Conservation (phyloP, 441 rosid genomes). For the Adansonia rubrostipa region DNA sequence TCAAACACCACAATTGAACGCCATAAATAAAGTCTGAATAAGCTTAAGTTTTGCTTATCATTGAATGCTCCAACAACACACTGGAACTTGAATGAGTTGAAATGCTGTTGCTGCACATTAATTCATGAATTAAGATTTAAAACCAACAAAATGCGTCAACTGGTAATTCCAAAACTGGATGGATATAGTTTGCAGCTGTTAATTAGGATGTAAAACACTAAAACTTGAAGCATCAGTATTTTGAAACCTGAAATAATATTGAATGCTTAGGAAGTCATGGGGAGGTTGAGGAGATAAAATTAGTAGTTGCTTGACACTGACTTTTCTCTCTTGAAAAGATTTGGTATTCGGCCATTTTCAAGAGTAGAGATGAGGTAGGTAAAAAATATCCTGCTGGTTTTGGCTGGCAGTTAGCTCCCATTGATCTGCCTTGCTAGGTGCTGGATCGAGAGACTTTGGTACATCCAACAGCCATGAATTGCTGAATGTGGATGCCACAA, state of each 20-base stretch:
- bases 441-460: background rate
- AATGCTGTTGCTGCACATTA: background rate
- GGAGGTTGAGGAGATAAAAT: background rate
- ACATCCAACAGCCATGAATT: background rate
- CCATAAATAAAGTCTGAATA: background rate
- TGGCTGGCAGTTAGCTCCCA: background rate
- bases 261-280: background rate
- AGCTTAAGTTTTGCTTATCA: background rate
- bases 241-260: no score
- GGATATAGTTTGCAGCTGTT: no score
- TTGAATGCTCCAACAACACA: background rate
- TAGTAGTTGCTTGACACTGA: constrained; percentile 1
- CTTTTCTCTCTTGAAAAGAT: constrained; percentile 34
- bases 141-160: background rate
- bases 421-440: constrained; percentile 6
- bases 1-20: background rate
- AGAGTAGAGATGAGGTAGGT: constrained; percentile 10
- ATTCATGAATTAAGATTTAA: background rate
- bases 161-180: background rate
- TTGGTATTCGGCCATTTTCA: constrained; percentile 11
- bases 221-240: no score
- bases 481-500: constrained; percentile 36
- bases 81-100: background rate
- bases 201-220: no score
- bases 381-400: constrained; percentile 14